These are phyloP conservation scores for Letharia columbiana DNA, from an alignment of 495 filamentous ascomycete species.

Conservation along the genomic window DNA sequence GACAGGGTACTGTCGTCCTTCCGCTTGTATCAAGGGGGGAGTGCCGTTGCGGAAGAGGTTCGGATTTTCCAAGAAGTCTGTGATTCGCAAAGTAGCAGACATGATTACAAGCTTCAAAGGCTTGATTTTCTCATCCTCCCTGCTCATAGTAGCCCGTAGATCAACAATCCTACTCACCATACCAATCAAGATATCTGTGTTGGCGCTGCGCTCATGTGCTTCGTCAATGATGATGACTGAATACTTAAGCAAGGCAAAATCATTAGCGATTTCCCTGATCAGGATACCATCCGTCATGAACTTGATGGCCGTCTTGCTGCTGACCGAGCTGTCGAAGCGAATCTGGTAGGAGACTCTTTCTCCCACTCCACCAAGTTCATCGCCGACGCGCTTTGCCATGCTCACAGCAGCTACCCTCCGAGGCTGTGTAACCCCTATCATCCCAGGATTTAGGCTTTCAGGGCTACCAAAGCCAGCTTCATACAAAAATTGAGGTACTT, in stretches of 20 bases:
- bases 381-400: constrained; percentile 85
- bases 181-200: constrained; percentile 94
- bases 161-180: constrained; percentile 91
- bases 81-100: constrained; percentile 87
- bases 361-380: constrained; percentile 62
- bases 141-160: constrained; percentile 55
- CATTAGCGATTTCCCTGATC: constrained; percentile 80
- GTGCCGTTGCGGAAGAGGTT: constrained; percentile 64
- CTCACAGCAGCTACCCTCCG: constrained; percentile 87
- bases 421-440: constrained; percentile 93
- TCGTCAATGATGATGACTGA: constrained; percentile 93
- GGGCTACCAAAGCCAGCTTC: constrained; percentile 86
- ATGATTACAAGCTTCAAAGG: constrained; percentile 95
- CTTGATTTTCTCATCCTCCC: constrained; percentile 52
- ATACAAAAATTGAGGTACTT: constrained; percentile 90
- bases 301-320: constrained; percentile 84
- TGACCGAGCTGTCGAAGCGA: constrained; percentile 78
- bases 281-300: constrained; percentile 99
- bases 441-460: constrained; percentile 68
- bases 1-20: constrained; percentile 89
- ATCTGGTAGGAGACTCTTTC: constrained; percentile 87
- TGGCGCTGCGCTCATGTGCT: constrained; percentile 93
- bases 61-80: constrained; percentile 80
- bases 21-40: constrained; percentile 79
- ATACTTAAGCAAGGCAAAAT: constrained; percentile 88